Evolutionary conservation across 2,329 filamentous ascomycete species (phyloP), one percentile per base, ranked within the genome.

Genomic region (Cytospora leucostoma): DNA sequence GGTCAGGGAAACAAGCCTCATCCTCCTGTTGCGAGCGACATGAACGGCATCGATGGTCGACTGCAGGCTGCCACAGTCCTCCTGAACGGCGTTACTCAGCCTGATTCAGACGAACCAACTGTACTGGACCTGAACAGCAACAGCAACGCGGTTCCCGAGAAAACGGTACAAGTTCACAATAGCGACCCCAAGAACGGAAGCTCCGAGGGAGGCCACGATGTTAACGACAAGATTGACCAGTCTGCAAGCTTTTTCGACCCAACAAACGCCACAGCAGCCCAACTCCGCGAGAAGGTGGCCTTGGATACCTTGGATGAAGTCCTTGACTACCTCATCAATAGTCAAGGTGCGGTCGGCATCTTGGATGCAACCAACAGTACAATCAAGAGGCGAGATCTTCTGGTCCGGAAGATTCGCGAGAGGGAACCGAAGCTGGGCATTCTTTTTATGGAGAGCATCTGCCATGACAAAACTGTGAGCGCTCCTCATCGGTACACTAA

Each of bases 291-390:
- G 73, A 91, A 96, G 75, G 91, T 96, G 40, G 95, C 95, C 6
- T 85, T 97, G 75, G 91, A 94, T 59, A 98, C 95, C 0, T 79
- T 98, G 57, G 92, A 99, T 70, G 95, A 99, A 73, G 82, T 98
- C 10, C 78, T 99, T 54, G 90, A 97, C 70, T 99, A 96, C 74
- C 87, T 99, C 12, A 80, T 98, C 38, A 82, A 88, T 32, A 83
- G 88, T 60, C 92, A 90, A 34, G 95, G 95, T 54, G 91, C 93
- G 35, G 92, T 98, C 11, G 95, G 95, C 44, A 98, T 99, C 67
- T 85, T 99, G 13, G 95, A 99, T 76, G 95, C 95, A 8, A 99
- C 95, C 8, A 99, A 99, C 79, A 97, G 93, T 78, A 99, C 95
- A 0, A 83, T 96, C 56, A 85, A 92, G 67, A 89, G 95, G 44